Evolutionary conservation across 1,284 basidiomycete species (phyloP), one percentile per base, ranked within the genome.

Genomic region (Xerocomus nothofagi): DNA sequence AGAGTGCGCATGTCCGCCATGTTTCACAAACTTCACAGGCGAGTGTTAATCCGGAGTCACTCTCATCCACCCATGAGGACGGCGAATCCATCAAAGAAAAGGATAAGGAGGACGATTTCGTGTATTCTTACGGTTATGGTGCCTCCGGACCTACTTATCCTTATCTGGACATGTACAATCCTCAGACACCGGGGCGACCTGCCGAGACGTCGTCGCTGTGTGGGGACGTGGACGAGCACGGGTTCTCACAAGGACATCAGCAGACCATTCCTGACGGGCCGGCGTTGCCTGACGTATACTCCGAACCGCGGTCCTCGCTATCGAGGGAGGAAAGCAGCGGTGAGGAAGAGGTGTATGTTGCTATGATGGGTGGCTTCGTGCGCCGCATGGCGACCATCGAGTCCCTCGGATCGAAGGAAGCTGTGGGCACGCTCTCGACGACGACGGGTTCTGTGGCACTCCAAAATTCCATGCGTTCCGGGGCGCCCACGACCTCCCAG

Each of bases 371-470:
- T 44, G 72, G 77, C 20, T 77, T 74, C 55, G 75, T 88, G 43
- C 74, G 77, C 45, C 81, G 86, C 27, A 87, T 88, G 85, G 81
- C 85, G 29, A 88, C 86, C n/a, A 88, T 88, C 56, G 84, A 88
- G 61, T 82, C 79, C 34, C 73, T 88, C 65, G 84, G 84, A 36
- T 85, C 82, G 21, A 74, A 76, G 44, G 86, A 81, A 54, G 65
- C 53, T 26, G 14, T 49, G 10, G 39, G 56, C 34, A 51, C 51
- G 41, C 51, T 60, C 39, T 60, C 58, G 20, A 45, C 50, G 27
- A 40, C 49, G 41, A 44, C 52, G 50, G 50, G 62, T 50, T 63
- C 64, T 26, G 47, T 52, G 51, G 50, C 50, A 44, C 56, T 17
- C 37, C 47, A n/a, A n/a, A n/a, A 30, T 39, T 60, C 61, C n/a